Conservation (phyloP, 345 rosid genomes). For the Passiflora organensis region DNA sequence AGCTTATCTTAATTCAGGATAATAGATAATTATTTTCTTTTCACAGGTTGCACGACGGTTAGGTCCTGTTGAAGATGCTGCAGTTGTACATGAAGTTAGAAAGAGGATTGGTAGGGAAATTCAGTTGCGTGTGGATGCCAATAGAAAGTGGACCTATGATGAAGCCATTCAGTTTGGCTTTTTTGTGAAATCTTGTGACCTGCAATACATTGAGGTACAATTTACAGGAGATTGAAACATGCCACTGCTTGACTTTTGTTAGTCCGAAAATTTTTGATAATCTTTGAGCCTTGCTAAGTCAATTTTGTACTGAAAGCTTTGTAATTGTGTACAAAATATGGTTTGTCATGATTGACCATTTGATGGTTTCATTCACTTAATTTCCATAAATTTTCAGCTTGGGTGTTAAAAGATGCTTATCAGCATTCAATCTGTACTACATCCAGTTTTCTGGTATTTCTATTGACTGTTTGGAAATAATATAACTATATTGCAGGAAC, state of each 20-base stretch:
- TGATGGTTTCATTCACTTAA: background rate
- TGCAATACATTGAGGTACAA: conserved; percentile 84
- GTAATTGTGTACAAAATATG: background rate
- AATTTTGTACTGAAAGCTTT: background rate
- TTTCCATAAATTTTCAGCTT: background rate
- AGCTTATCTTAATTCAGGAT: background rate
- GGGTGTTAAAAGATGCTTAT: too few species aligned
- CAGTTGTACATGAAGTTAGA: conserved; percentile 72
- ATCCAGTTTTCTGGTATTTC: conserved; percentile 1
- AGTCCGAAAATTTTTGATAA: background rate
- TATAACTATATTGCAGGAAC: conserved; percentile 55
- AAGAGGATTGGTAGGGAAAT: conserved; percentile 53
- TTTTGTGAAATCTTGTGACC: conserved; percentile 60
- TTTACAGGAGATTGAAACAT: too few species aligned
- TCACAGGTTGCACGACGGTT: conserved; percentile 75
- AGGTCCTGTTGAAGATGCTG: conserved; percentile 72
- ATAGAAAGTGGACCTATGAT: conserved; percentile 77
- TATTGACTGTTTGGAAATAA: conserved; percentile 1
- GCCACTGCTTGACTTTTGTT: too few species aligned
- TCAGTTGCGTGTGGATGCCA: conserved; percentile 92
- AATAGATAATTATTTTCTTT: conserved; percentile 12
- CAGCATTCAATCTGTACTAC: background rate
- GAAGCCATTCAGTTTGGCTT: conserved; percentile 66
- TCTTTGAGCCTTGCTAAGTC: too few species aligned
- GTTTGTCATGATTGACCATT: conserved; percentile 1